Conservation (phyloP, 495 filamentous ascomycete species). For the Annulohypoxylon maeteangense region DNA sequence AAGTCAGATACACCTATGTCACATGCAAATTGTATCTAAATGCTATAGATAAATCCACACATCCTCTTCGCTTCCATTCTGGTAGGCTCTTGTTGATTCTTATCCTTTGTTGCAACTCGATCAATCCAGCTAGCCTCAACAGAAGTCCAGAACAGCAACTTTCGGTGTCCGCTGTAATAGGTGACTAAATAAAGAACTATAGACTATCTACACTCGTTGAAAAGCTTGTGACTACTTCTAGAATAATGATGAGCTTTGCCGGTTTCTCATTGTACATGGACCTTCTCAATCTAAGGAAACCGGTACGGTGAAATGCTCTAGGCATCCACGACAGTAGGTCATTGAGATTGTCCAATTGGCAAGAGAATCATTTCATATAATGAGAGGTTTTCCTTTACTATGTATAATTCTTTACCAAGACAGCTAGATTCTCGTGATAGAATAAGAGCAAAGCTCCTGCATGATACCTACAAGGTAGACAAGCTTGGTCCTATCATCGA, state of each 20-base stretch:
- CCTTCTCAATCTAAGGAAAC: not conserved
- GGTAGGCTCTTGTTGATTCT: not conserved
- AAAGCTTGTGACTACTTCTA: not conserved
- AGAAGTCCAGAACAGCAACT: not conserved
- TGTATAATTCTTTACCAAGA: no score
- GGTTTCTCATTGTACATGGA: not conserved
- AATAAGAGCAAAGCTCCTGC: not conserved
- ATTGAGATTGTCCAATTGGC: not conserved
- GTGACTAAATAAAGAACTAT: not conserved
- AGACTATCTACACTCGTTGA: not conserved
- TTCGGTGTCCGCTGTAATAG: not conserved
- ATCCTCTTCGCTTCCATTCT: not conserved
- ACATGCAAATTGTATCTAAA: not conserved
- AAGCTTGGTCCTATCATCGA: not conserved
- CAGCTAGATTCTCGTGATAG: not conserved
- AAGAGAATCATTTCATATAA: not conserved
- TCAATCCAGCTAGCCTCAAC: not conserved
- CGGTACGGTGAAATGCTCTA: not conserved
- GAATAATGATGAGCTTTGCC: not conserved
- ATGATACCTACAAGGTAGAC: not conserved
- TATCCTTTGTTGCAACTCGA: not conserved
- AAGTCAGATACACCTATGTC: not conserved
- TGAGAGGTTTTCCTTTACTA: not conserved
- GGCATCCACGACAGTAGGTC: not conserved
- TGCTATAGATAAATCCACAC: not conserved